These are phyloP conservation scores for Stemphylium beticola DNA, from an alignment of 2,329 filamentous ascomycete genomes.

Conservation along the genomic window DNA sequence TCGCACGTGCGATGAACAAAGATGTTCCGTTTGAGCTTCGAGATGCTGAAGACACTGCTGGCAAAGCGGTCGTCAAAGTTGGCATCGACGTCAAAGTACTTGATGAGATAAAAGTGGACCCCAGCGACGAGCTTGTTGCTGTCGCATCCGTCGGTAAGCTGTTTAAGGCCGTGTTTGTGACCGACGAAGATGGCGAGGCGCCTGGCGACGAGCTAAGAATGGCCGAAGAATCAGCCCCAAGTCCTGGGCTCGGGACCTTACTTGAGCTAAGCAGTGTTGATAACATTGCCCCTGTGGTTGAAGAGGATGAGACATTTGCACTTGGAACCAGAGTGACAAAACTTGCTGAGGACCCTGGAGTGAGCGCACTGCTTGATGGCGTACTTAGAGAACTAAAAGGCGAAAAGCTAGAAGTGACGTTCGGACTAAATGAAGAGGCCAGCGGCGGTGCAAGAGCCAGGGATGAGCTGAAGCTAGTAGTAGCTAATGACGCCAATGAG, in stretches of 20 bases:
- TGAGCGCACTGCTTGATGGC: not conserved
- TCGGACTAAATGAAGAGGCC: not conserved
- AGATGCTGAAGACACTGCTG: not conserved
- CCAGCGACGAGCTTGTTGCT: not conserved
- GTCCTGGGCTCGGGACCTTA: too few species aligned
- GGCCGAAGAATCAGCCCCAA: not conserved
- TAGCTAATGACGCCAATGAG: not conserved
- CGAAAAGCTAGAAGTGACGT: not conserved
- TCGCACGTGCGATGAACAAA: conserved; percentile 11
- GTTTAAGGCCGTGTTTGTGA: too few species aligned
- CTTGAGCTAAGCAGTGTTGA: not conserved
- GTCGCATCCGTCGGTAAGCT: not conserved
- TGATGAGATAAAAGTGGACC: not conserved
- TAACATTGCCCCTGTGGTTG: not conserved
- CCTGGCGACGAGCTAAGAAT: not conserved
- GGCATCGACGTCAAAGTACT: not conserved
- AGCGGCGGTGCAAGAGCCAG: accelerated
- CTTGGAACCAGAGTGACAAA: not conserved
- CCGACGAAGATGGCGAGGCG: too few species aligned
- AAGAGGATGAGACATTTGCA: not conserved
- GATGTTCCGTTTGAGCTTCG: conserved; percentile 3
- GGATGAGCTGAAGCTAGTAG: not conserved
- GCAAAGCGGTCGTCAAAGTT: not conserved
- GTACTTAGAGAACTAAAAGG: not conserved
- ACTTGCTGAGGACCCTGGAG: not conserved